Conservation (phyloP, 345 rosid genomes). For the Sisymbrium irio region DNA sequence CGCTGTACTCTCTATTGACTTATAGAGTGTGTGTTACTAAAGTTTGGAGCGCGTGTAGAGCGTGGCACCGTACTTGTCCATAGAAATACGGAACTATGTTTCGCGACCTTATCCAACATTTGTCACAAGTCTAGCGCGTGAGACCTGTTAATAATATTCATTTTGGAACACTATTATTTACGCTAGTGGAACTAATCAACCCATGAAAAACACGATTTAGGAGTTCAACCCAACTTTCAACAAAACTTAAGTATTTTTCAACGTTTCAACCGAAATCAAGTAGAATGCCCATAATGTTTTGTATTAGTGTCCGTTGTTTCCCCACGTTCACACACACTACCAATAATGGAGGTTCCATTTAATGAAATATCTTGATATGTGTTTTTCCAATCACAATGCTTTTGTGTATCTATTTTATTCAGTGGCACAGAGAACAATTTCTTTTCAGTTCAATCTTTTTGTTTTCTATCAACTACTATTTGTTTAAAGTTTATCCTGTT, state of each 20-base stretch:
- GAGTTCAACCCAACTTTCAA: neutral
- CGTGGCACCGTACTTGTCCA: neutral
- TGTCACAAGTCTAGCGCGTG: neutral
- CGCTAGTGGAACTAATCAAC: neutral
- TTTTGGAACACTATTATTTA: neutral
- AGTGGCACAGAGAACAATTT: neutral
- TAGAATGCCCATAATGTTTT: neutral
- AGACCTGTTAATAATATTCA: neutral
- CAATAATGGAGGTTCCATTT: slow-evolving; percentile 24
- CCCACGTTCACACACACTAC: slow-evolving; percentile 23
- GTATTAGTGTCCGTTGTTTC: neutral
- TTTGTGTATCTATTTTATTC: neutral
- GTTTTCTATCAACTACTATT: neutral
- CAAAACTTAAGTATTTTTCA: neutral
- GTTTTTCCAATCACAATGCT: slow-evolving; percentile 10
- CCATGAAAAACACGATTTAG: neutral
- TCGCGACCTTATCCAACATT: neutral
- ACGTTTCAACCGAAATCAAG: neutral
- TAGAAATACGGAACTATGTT: neutral
- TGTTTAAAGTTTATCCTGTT: neutral
- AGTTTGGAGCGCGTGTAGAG: neutral
- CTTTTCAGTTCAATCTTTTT: neutral
- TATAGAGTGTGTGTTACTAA: neutral
- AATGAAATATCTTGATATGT: slow-evolving; percentile 13
- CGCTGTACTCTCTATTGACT: no score